Evolutionary conservation across 495 filamentous ascomycete species (phyloP), one percentile per base, ranked within the genome.

Genomic region (Neurospora sp.): DNA sequence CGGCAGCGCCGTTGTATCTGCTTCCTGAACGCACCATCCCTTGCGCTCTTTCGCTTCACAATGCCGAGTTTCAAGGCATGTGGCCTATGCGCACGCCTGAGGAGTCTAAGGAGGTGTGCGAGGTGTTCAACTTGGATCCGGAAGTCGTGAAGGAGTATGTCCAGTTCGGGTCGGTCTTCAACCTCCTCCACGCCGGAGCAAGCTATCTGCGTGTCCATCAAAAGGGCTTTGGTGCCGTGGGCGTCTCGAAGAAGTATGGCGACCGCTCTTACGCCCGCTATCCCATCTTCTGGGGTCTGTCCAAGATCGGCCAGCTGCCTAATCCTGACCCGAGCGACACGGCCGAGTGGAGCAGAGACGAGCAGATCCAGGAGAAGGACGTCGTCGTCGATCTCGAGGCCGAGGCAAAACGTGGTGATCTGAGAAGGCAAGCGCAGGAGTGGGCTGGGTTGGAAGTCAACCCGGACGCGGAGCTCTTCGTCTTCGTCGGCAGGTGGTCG

Each of bases 401-500:
- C 48, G 91, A 92, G 79, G 79, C 82, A 24, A 79, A 80, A 10
- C 80, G 91, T 75, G 83, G 78, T 5, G 86, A 85, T 5, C 80
- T 92, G 9, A 88, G 87, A 73, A 84, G 84, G 5, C 90, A 92
- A 75, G 91, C 91, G 13, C 91, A 93, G 77, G 88, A 92, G 79
- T 93, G 91, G 91, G 91, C 91, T 38, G 88, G 88, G 8, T 83
- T 93, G 1, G 81, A 90, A 2, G 84, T 88, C 72, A 86, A 89
- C 71, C 84, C 90, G 8, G 83, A 89, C 42, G 91, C 91, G 4
- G 91, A 93, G 75, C 84, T 93, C 28, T 85, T 93, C 74, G 91
- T 93, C 21, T 93, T 93, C 75, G 91, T 92, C 37, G 91, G 91
- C 59, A 86, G 91, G 69, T 93, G 91, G 91, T 92, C 89, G 4